Evolutionary conservation across 2,329 filamentous ascomycete species (phyloP).

Genomic region (Beauveria pseudobassiana): DNA sequence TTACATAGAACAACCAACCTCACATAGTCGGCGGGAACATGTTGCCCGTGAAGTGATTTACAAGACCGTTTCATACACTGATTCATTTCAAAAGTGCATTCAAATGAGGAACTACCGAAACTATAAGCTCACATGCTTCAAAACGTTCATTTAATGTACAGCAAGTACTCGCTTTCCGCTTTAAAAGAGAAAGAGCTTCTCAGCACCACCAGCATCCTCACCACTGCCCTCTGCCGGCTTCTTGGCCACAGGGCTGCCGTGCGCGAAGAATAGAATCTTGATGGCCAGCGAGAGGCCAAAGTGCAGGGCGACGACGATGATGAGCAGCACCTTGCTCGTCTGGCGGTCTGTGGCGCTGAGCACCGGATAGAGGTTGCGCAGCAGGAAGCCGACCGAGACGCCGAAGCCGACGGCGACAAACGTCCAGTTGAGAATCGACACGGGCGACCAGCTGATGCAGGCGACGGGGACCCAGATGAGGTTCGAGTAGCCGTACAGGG

Average conservation of each 20-base stretch:
- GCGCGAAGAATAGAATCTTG: conserved; percentile 94
- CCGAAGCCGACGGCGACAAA: conserved; percentile 85
- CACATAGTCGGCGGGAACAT: background rate
- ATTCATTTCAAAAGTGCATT: background rate
- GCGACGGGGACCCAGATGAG: conserved; percentile 96
- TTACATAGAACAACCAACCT: background rate
- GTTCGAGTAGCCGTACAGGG: conserved; percentile 93
- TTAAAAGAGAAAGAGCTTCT: conserved; percentile 14
- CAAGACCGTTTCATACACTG: background rate
- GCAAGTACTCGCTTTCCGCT: background rate
- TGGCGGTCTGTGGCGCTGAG: conserved; percentile 88
- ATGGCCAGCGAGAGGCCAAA: conserved; percentile 87
- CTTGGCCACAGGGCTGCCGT: conserved; percentile 49
- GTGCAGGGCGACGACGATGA: conserved; percentile 79
- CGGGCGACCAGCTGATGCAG: conserved; percentile 79
- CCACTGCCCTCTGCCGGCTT: conserved; percentile 26
- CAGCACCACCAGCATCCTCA: conserved; percentile 14
- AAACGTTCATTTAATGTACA: background rate
- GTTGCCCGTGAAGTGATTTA: background rate
- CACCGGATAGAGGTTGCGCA: conserved; percentile 84
- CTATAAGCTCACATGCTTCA: background rate
- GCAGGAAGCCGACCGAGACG: conserved; percentile 72
- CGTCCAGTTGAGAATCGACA: conserved; percentile 83
- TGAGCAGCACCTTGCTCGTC: conserved; percentile 78
- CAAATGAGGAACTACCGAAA: background rate